These are phyloP conservation scores for Colletotrichum cereale DNA, from an alignment of 2,329 filamentous ascomycete genomes.

Conservation along the genomic window DNA sequence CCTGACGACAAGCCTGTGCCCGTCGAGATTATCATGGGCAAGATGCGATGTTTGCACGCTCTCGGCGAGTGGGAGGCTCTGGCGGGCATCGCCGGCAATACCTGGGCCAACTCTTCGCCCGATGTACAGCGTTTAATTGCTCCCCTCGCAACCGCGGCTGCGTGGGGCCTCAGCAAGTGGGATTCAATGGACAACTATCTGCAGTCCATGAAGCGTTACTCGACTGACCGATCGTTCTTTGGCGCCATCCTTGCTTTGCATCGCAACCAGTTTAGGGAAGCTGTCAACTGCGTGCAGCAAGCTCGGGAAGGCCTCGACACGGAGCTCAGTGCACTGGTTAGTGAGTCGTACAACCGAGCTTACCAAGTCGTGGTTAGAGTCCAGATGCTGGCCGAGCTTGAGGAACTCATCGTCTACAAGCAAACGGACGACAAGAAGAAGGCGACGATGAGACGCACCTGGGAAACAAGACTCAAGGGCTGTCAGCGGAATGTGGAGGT, in stretches of 20 bases:
- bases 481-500: slow-evolving; percentile 98
- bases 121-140: slow-evolving; percentile 94
- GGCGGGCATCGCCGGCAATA: slow-evolving; percentile 88
- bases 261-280: slow-evolving; percentile 94
- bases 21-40: slow-evolving; percentile 98
- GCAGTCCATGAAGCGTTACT: slow-evolving; percentile 92
- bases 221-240: slow-evolving; percentile 96
- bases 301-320: slow-evolving; percentile 95
- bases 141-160: slow-evolving; percentile 91
- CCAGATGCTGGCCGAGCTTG: slow-evolving; percentile 98
- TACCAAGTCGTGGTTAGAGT: slow-evolving; percentile 98
- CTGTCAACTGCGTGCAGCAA: slow-evolving; percentile 88
- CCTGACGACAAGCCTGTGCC: slow-evolving; percentile 69
- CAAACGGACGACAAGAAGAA: slow-evolving; percentile 91
- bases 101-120: slow-evolving; percentile 89
- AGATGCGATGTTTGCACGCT: slow-evolving; percentile 98
- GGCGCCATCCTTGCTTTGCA: slow-evolving; percentile 95
- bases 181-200: slow-evolving; percentile 98
- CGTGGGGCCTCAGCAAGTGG: slow-evolving; percentile 97
- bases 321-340: slow-evolving; percentile 94
- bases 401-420: slow-evolving; percentile 98
- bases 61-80: slow-evolving; percentile 97
- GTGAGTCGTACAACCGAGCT: slow-evolving; percentile 96
- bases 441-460: slow-evolving; percentile 90
- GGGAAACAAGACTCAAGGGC: slow-evolving; percentile 94